Base-by-base conservation (phyloP, 148 eudicot species). In the Tetragonia tetragonoides region DNA sequence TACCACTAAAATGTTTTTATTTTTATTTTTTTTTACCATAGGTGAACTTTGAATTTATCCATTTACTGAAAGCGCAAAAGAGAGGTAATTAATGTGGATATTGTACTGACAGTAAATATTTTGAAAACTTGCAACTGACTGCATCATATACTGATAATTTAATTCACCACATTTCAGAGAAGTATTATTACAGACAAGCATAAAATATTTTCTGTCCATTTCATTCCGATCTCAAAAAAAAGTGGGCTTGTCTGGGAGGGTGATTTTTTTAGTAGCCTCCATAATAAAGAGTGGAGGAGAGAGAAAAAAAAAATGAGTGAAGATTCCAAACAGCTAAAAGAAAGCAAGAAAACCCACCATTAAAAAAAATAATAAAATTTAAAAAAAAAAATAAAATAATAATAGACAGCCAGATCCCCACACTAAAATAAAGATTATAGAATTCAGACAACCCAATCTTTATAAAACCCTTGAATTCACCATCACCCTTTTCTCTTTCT, bases 401-500 rank as follows among this genome's bases (percentile, higher is more conserved):
- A 84, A 79, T 80, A 84, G 91, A 90, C 93, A 87, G 91, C 88
- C 87, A 88, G 97, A 93, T 93, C 93, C 84, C 80, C 75, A 80
- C 79, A 68, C 80, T 73, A 70, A 82, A 86, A 76, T 81, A 81
- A 85, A 56, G 44, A 56, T 24, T 9, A 82, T 81, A 75, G 24
- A 75, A 76, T 86, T 75, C 76, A 77, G 66, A 80, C 73, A 80
- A 53, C 49, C 83, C 81, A 81, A 81, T 84, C 87, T 84, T 89
- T 86, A 89, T 91, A 90, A 91, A 89, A 86, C 92, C 93, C 88
- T 78, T 85, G 89, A 93, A 85, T 91, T 93, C 95, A 93, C 93
- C 93, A 79, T 83, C 86, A 66, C 60, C 75, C 72, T 44, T 57
- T 74, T 76, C 78, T 41, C 53, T 70, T 57, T 46, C 47, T 40